Evolutionary conservation across 768 basidiomycete species (phyloP), one percentile per base, ranked within the genome.

Genomic region (Naematelia encephala): DNA sequence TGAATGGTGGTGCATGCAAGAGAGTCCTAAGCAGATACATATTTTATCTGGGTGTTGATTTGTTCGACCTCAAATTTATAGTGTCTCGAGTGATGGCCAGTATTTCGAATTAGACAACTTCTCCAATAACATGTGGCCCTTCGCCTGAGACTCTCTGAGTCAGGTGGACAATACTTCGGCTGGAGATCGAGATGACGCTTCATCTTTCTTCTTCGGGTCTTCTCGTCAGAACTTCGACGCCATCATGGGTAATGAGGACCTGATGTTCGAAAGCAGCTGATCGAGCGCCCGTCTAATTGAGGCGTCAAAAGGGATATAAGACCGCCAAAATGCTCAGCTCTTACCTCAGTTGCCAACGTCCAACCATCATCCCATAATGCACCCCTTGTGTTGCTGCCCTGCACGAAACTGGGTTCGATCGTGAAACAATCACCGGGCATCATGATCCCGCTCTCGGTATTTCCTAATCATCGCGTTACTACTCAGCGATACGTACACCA

Each of bases 311-410:
- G n/a, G n/a, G n/a, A n/a, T n/a, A n/a, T n/a, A n/a, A n/a, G n/a
- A n/a, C n/a, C n/a, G n/a, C n/a, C n/a, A n/a, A n/a, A n/a, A n/a
- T n/a, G n/a, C n/a, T n/a, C n/a, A n/a, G n/a, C n/a, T 61, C 83
- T 54, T 69, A 85, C 91, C 80, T 88, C 86, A 0, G 91, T 91
- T 0, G 88, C 88, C n/a, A 87, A 85, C 2, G 90, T 91, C 92
- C 92, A 94, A 23, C 89, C 90, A 71, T 94, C 92, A 1, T 89
- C 89, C 75, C 89, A 93, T 57, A 90, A 83, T 84, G 86, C 87
- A 1, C 84, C 84, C 23, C 78, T 72, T 0, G 89, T 81, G 57
- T 88, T 81, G 4, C 79, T 75, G 11, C 91, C 91, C 78, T 91
- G 88, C 12, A 93, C 82, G 28, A 94, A 79, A 48, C 82, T 81